Evolutionary conservation across 345 rosid species (phyloP).

Genomic region (Kandelia obovata): DNA sequence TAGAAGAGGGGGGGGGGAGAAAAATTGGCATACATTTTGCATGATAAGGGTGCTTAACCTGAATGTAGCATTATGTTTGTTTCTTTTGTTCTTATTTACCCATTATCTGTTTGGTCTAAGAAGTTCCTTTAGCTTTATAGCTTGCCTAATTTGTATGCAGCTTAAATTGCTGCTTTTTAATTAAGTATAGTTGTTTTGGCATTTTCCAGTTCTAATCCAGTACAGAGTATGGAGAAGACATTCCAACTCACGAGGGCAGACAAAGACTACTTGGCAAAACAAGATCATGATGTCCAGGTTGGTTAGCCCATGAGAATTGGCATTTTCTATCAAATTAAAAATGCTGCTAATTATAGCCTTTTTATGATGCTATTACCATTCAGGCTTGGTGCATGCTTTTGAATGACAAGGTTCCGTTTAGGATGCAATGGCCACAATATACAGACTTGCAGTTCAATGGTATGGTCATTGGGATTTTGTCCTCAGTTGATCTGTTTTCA

Average conservation of each 20-base stretch:
- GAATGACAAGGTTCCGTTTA: slow-evolving; percentile 28
- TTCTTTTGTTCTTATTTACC: no score
- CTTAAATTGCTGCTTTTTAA: neutral
- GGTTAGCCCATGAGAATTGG: neutral
- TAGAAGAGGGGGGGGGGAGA: no score
- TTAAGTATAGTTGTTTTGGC: neutral
- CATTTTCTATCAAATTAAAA: neutral
- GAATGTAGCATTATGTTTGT: no score
- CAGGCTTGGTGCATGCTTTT: slow-evolving; percentile 41
- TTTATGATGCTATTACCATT: neutral
- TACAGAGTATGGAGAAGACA: slow-evolving; percentile 24
- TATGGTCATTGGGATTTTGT: slow-evolving; percentile 12
- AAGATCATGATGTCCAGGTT: slow-evolving; percentile 37
- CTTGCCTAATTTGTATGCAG: neutral
- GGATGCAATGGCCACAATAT: slow-evolving; percentile 35
- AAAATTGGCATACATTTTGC: no score
- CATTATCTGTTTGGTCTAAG: no score
- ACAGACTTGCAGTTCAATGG: slow-evolving; percentile 30
- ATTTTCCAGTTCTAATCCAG: slow-evolving; percentile 25
- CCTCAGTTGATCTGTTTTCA: neutral
- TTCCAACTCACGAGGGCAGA: slow-evolving; percentile 24
- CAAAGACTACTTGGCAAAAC: slow-evolving; percentile 18
- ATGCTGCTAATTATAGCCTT: neutral
- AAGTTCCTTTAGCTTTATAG: neutral
- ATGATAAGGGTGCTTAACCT: no score